Evolutionary conservation across 2,329 filamentous ascomycete species (phyloP).

Genomic region (Parafenestella ontariensis): DNA sequence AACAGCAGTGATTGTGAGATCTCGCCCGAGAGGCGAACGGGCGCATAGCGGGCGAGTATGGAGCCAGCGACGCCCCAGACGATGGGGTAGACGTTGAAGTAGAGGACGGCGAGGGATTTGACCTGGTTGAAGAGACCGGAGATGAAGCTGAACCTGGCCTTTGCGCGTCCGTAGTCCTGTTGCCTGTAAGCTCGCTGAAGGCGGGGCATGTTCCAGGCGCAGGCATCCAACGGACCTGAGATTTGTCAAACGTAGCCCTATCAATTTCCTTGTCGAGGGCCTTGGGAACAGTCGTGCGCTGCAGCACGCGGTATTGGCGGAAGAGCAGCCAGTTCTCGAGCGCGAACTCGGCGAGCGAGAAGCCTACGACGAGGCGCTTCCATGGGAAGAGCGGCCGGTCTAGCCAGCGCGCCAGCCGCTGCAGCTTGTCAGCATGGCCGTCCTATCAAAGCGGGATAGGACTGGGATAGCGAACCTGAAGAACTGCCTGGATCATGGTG

Average conservation of each 20-base stretch:
- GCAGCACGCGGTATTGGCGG: slow-evolving; percentile 87
- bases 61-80: slow-evolving; percentile 84
- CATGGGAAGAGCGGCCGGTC: slow-evolving; percentile 94
- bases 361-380: slow-evolving; percentile 95
- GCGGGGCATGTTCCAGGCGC: slow-evolving; percentile 2
- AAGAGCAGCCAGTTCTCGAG: slow-evolving; percentile 89
- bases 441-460: background rate
- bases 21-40: slow-evolving; percentile 82
- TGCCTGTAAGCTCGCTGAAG: slow-evolving; percentile 21
- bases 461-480: slow-evolving; percentile 32
- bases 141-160: slow-evolving; percentile 86
- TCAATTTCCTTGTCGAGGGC: slow-evolving; percentile 88
- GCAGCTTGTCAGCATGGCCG: slow-evolving; percentile 15
- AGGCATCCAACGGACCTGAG: slow-evolving; percentile 62
- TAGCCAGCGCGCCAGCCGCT: slow-evolving; percentile 80
- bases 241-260: slow-evolving; percentile 91
- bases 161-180: slow-evolving; percentile 88
- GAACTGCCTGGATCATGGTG: slow-evolving; percentile 48
- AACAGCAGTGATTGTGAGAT: slow-evolving; percentile 94
- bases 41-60: slow-evolving; percentile 76
- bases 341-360: slow-evolving; percentile 88
- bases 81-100: slow-evolving; percentile 88
- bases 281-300: slow-evolving; percentile 80
- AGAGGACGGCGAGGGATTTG: slow-evolving; percentile 88
- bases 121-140: slow-evolving; percentile 83